These are phyloP conservation scores for Chamaenerion angustifolium DNA, from an alignment of 345 rosid genomes.

Conservation along the genomic window DNA sequence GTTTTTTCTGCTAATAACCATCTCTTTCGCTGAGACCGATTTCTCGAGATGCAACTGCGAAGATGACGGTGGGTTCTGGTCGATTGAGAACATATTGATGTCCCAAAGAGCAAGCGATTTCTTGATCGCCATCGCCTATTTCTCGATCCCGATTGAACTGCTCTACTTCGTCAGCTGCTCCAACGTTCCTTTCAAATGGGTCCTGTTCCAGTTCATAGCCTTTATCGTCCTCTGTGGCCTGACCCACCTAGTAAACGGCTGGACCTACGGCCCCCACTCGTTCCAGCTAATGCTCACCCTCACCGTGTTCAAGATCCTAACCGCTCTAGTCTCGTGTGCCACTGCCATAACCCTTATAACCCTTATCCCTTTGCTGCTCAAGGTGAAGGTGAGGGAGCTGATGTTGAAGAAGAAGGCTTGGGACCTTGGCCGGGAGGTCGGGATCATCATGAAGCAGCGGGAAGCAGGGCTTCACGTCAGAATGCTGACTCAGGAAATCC, in stretches of 20 bases:
- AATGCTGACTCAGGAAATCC: slow-evolving; percentile 88
- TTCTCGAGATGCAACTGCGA: slow-evolving; percentile 63
- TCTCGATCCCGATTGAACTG: slow-evolving; percentile 82
- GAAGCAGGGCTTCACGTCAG: slow-evolving; percentile 73
- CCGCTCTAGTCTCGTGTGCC: slow-evolving; percentile 84
- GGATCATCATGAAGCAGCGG: slow-evolving; percentile 66
- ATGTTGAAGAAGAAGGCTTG: slow-evolving; percentile 77
- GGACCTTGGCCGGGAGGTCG: slow-evolving; percentile 86
- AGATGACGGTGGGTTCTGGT: slow-evolving; percentile 66
- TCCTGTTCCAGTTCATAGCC: slow-evolving; percentile 75
- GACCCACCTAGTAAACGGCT: slow-evolving; percentile 86
- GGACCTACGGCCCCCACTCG: slow-evolving; percentile 68
- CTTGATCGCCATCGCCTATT: slow-evolving; percentile 87
- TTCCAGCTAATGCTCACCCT: slow-evolving; percentile 72
- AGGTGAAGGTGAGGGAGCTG: slow-evolving; percentile 83
- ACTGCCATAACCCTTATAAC: slow-evolving; percentile 80
- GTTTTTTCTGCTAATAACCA: slow-evolving; percentile 21
- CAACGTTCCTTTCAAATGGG: slow-evolving; percentile 93
- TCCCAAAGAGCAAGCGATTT: slow-evolving; percentile 71
- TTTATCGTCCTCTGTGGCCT: slow-evolving; percentile 89
- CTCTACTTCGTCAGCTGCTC: slow-evolving; percentile 91
- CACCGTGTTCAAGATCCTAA: slow-evolving; percentile 78
- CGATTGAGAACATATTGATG: slow-evolving; percentile 54
- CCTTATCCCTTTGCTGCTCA: slow-evolving; percentile 75
- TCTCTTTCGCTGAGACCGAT: slow-evolving; percentile 25